These are phyloP conservation scores for Zasmidium angulare DNA, from an alignment of 2,329 filamentous ascomycete species.

Conservation along the genomic window DNA sequence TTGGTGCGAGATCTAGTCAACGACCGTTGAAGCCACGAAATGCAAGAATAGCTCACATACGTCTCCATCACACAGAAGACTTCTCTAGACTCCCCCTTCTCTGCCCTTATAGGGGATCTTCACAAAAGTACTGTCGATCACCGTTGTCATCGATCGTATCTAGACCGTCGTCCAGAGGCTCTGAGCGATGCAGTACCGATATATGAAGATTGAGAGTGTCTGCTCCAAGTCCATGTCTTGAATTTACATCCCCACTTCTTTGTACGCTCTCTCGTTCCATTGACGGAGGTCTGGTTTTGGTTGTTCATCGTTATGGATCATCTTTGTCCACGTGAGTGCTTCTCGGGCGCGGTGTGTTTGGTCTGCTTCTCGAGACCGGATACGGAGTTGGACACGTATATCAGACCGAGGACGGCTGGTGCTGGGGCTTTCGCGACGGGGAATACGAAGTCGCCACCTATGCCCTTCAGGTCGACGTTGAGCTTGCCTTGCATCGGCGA, in stretches of 20 bases:
- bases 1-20: too few relatives aligned
- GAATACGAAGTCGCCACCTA: too few relatives aligned
- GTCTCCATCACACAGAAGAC: too few relatives aligned
- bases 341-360: not conserved
- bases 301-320: not conserved
- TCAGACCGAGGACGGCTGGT: not conserved
- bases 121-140: not conserved
- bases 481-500: too few relatives aligned
- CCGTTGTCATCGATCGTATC: not conserved
- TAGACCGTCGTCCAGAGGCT: not conserved
- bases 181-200: not conserved
- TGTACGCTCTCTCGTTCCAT: not conserved
- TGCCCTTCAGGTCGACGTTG: too few relatives aligned
- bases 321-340: not conserved
- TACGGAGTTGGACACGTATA: not conserved
- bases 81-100: too few relatives aligned
- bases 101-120: too few relatives aligned
- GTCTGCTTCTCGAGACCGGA: not conserved
- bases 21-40: too few relatives aligned
- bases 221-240: not conserved
- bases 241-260: not conserved
- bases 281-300: too few relatives aligned
- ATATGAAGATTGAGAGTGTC: not conserved
- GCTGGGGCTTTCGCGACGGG: not conserved
- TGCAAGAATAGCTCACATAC: too few relatives aligned